Conservation (phyloP, 148 eudicot genomes). For the Camellia granthamiana region DNA sequence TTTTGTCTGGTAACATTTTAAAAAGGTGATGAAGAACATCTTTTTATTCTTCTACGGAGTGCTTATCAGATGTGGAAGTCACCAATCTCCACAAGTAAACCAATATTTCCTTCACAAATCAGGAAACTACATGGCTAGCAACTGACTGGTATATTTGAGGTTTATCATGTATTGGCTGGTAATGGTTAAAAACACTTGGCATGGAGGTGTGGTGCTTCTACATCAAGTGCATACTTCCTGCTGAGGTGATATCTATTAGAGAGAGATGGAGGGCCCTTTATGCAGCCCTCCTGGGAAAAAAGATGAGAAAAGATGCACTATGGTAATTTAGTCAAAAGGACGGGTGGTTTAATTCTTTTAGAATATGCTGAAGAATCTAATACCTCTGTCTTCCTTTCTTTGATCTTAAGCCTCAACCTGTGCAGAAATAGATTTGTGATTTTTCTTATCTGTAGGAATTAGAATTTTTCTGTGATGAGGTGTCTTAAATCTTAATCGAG, state of each 20-base stretch:
- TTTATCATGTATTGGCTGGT: background rate
- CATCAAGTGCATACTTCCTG: background rate
- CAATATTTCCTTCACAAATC: background rate
- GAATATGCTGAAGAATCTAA: no score
- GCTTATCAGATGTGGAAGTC: background rate
- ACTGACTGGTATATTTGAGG: background rate
- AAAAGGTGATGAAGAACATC: background rate
- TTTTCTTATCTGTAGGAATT: no score
- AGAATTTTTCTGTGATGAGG: no score
- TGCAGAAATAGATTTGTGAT: no score
- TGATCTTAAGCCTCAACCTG: no score
- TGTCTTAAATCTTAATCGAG: no score
- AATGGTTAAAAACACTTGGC: background rate
- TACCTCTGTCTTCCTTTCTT: no score
- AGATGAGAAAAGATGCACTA: background rate
- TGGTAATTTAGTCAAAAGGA: background rate
- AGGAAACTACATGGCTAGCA: background rate
- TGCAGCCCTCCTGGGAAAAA: no score
- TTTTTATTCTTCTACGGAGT: background rate
- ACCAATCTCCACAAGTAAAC: background rate
- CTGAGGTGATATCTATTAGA: background rate
- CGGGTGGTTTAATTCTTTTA: no score
- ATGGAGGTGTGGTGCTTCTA: background rate
- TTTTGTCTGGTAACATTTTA: background rate
- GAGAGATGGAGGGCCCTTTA: no score